Evolutionary conservation across 2,329 filamentous ascomycete genomes (phyloP), one percentile per base, ranked within the genome.

Genomic region (Ambrosiella xylebori): DNA sequence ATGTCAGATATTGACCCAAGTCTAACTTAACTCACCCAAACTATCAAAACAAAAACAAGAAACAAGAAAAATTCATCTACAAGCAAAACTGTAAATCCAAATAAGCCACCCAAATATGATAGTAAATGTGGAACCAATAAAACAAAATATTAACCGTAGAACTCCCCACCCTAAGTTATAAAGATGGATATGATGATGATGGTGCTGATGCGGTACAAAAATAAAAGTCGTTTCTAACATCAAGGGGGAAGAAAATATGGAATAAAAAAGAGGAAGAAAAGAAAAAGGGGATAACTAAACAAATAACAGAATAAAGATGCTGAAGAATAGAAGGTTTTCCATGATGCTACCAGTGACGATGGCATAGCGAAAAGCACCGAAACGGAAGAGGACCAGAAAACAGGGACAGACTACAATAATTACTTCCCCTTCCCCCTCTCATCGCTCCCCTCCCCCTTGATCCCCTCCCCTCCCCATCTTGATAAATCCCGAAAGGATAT

Each of bases 401-500:
- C 27, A 41, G 13, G 7, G 12, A 37, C 44, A n/a, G 2, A 53
- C 17, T 9, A 13, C 36, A 53, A 49, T 35, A 55, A n/a, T 13
- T 37, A 57, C 35, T 57, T 59, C 15, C 40, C 8, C 7, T 38
- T n/a, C 9, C 38, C 40, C 53, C 47, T 54, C 11, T 52, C 38
- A 19, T 41, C 38, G 40, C 35, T 54, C 52, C 49, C n/a, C 51
- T n/a, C 15, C 38, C 38, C 13, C 9, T 17, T 35, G 8, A 36
- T 71, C 73, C 57, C 72, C 71, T 27, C 69, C 67, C 36, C 71
- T 65, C 3, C 71, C 71, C 47, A 73, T 73, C 49, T 70, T 68
- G 67, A 74, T 74, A 62, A 74, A 73, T 47, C 72, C 72, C 49
- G 68, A 73, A 12, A 74, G 63, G 7, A 74, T 69, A 4, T 69